These are phyloP conservation scores for Trametes hirsuta DNA, from an alignment of 1,284 basidiomycete species.

Conservation along the genomic window DNA sequence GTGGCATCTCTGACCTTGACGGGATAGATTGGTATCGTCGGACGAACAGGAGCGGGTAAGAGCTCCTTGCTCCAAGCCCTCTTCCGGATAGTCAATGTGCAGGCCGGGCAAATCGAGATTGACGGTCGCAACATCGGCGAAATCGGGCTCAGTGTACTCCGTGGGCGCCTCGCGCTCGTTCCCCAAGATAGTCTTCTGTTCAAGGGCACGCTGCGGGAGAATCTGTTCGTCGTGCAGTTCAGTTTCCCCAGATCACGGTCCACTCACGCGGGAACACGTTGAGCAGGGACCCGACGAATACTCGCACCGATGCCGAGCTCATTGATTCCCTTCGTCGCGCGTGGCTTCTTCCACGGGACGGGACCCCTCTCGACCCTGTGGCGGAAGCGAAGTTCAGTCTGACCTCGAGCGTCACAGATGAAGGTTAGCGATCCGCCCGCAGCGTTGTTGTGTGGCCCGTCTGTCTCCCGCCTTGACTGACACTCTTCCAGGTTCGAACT, in stretches of 20 bases:
- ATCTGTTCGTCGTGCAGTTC: not conserved
- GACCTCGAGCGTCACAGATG: conserved; percentile 64
- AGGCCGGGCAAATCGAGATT: conserved; percentile 66
- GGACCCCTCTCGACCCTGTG: conserved; percentile 44
- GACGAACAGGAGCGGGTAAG: conserved; percentile 79
- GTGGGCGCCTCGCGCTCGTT: conserved; percentile 69
- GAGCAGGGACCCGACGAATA: conserved; percentile 59
- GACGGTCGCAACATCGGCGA: conserved; percentile 67
- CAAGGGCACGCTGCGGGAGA: conserved; percentile 68
- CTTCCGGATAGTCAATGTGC: conserved; percentile 73
- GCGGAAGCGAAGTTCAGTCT: conserved; percentile 70
- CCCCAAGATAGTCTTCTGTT: conserved; percentile 72
- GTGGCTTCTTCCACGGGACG: conserved; percentile 59
- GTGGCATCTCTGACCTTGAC: not conserved
- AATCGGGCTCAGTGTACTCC: conserved; percentile 60
- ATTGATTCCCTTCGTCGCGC: conserved; percentile 60
- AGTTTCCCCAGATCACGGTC: too few species aligned
- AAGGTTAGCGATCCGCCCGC: conserved; percentile 44
- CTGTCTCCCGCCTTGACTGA: not conserved
- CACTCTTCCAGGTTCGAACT: conserved; percentile 59
- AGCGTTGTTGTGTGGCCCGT: not conserved
- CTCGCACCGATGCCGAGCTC: conserved; percentile 56
- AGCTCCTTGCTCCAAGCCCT: conserved; percentile 75
- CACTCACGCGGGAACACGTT: not conserved
- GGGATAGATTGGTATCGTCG: conserved; percentile 69